Evolutionary conservation across 2,329 filamentous ascomycete species (phyloP).

Genomic region (Aspergillaceae sp.): DNA sequence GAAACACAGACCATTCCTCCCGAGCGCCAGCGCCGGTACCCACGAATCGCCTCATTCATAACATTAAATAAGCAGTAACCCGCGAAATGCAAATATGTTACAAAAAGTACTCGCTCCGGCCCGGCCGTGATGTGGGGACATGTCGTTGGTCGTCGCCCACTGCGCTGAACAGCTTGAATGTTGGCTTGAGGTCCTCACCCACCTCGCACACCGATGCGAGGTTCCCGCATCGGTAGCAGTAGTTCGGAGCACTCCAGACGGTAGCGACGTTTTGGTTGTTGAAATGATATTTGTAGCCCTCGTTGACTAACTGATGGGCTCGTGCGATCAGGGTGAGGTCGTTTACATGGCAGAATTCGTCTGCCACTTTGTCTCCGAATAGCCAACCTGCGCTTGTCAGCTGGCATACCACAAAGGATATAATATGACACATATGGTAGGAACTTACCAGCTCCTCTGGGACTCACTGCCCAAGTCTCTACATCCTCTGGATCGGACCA

Average conservation of each 20-base stretch:
- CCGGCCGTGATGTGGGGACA: constrained; percentile 36
- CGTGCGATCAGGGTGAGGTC: constrained; percentile 62
- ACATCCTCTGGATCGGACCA: constrained; percentile 69
- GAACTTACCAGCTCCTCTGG: constrained; percentile 53
- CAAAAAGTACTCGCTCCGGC: constrained; percentile 42
- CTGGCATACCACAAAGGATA: background rate
- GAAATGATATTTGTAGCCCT: constrained; percentile 88
- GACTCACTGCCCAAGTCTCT: constrained; percentile 62
- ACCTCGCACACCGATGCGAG: constrained; percentile 83
- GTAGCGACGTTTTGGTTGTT: constrained; percentile 86
- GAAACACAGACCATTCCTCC: constrained; percentile 10
- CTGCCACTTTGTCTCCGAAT: constrained; percentile 63
- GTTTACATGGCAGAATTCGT: constrained; percentile 71
- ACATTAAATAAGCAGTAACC: no score
- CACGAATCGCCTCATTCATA: constrained; percentile 13
- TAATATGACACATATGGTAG: background rate
- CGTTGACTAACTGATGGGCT: constrained; percentile 67
- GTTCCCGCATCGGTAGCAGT: constrained; percentile 97
- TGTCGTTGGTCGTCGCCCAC: constrained; percentile 41
- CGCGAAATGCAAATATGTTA: constrained; percentile 19
- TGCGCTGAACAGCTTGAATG: constrained; percentile 58
- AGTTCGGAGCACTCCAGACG: constrained; percentile 73
- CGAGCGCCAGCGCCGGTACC: constrained; percentile 30
- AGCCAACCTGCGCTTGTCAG: constrained; percentile 40
- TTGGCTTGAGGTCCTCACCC: constrained; percentile 72